A percentile compares a stretch with the other conserved stretches of the same genome.
phyloP scores from a whole-genome alignment of 257 asterid species.

The Jacaranda mimosifolia region DNA sequence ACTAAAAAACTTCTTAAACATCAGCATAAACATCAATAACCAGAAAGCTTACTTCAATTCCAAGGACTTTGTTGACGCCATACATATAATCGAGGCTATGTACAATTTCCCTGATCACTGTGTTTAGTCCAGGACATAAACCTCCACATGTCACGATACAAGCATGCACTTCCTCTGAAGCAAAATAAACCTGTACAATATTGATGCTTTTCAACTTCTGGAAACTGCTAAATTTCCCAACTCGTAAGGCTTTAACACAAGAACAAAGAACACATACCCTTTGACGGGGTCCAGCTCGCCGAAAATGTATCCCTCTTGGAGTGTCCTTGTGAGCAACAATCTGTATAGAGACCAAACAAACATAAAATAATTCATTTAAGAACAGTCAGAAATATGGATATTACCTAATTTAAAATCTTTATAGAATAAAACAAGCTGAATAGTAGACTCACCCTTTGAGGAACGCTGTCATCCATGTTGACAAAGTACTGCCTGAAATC shows the following conservation, averaged over 20 bases:
- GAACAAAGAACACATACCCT: slow-evolving; percentile 39
- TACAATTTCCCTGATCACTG: slow-evolving; percentile 80
- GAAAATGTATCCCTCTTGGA: slow-evolving; percentile 64
- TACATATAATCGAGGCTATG: slow-evolving; percentile 73
- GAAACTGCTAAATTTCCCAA: slow-evolving; percentile 31
- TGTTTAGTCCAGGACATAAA: slow-evolving; percentile 77
- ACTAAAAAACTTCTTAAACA: slow-evolving; percentile 21
- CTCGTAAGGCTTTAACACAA: slow-evolving; percentile 25
- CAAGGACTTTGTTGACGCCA: slow-evolving; percentile 64
- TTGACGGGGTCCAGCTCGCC: slow-evolving; percentile 71
- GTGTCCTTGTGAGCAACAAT: slow-evolving; percentile 60
- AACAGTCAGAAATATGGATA: slow-evolving; percentile 5
- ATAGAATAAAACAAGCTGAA: slow-evolving; percentile 7
- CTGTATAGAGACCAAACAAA: slow-evolving; percentile 39
- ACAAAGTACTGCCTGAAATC: slow-evolving; percentile 65
- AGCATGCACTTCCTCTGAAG: slow-evolving; percentile 67
- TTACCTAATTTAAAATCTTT: slow-evolving; percentile 17
- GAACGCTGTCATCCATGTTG: slow-evolving; percentile 58
- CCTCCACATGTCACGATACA: slow-evolving; percentile 86
- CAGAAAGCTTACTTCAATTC: slow-evolving; percentile 62
- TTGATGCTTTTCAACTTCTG: slow-evolving; percentile 30
- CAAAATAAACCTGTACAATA: slow-evolving; percentile 61
- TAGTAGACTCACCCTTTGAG: slow-evolving; percentile 56
- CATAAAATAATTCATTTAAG: slow-evolving; percentile 18
- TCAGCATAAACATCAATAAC: slow-evolving; percentile 13